Conservation (phyloP, 208 protist species). For the Acanthamoeba healyi region DNA sequence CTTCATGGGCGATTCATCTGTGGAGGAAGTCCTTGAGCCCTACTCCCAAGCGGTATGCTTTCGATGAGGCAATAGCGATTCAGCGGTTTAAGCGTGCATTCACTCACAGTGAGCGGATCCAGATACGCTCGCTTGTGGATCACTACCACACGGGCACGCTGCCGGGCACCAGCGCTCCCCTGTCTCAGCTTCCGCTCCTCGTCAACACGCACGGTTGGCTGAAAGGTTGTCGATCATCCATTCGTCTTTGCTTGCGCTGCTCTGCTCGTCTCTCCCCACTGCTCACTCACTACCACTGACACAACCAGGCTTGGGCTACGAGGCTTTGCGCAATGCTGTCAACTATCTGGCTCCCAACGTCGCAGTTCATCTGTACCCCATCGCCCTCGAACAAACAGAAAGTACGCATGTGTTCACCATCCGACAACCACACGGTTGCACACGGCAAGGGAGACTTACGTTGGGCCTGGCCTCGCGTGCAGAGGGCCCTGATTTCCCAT, state of each 20-base stretch:
- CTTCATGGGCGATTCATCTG: constrained; percentile 7
- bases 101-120: neutral
- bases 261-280: too few species aligned
- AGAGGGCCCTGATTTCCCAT: neutral
- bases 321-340: neutral
- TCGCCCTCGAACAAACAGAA: neutral
- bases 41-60: neutral
- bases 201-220: constrained; percentile 64
- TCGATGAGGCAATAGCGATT: too few species aligned
- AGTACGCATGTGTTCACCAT: neutral
- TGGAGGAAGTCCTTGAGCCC: neutral
- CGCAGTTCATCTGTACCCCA: neutral
- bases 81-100: neutral
- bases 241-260: too few species aligned
- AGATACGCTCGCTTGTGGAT: neutral
- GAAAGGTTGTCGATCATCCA: neutral
- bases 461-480: too few species aligned
- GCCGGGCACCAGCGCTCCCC: neutral
- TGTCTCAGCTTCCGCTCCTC: neutral
- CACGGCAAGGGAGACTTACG: too few species aligned
- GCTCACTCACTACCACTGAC: too few species aligned
- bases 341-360: neutral
- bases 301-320: neutral
- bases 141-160: neutral
- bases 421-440: too few species aligned